phyloP scores from a whole-genome alignment of 805 yeast species.

The Candida andamanensis region DNA sequence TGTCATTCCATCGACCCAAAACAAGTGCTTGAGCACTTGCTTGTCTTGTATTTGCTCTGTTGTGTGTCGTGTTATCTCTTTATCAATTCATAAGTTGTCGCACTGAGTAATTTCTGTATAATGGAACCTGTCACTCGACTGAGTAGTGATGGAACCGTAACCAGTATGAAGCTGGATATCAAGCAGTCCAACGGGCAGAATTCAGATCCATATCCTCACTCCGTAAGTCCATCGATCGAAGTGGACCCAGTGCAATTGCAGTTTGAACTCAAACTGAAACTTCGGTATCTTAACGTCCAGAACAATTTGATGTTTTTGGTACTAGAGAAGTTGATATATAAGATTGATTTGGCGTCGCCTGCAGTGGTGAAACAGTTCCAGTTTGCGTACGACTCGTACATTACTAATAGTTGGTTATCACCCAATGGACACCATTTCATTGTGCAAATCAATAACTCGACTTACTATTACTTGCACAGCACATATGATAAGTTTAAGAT shows the following conservation, averaged over 20 bases:
- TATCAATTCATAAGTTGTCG: no score
- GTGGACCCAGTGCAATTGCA: slow-evolving; percentile 38
- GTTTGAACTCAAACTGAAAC: slow-evolving; percentile 23
- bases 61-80: no score
- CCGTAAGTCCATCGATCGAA: slow-evolving; percentile 23
- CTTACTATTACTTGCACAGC: slow-evolving; percentile 28
- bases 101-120: no score
- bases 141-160: no score
- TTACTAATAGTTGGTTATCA: slow-evolving; percentile 32
- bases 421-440: slow-evolving; percentile 33
- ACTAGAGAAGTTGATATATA: slow-evolving; percentile 16
- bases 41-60: no score
- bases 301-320: slow-evolving; percentile 33
- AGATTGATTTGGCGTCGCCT: slow-evolving; percentile 34
- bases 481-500: slow-evolving; percentile 27
- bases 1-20: no score
- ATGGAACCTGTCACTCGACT: no score
- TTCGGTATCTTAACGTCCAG: slow-evolving; percentile 24
- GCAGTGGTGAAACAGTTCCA: slow-evolving; percentile 21
- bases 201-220: no score
- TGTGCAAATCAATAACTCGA: slow-evolving; percentile 19
- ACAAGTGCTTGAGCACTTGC: no score
- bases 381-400: slow-evolving; percentile 16
- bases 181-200: no score
- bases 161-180: no score